Evolutionary conservation across 2,329 filamentous ascomycete species (phyloP).

Genomic region (Chaetomium sp.): DNA sequence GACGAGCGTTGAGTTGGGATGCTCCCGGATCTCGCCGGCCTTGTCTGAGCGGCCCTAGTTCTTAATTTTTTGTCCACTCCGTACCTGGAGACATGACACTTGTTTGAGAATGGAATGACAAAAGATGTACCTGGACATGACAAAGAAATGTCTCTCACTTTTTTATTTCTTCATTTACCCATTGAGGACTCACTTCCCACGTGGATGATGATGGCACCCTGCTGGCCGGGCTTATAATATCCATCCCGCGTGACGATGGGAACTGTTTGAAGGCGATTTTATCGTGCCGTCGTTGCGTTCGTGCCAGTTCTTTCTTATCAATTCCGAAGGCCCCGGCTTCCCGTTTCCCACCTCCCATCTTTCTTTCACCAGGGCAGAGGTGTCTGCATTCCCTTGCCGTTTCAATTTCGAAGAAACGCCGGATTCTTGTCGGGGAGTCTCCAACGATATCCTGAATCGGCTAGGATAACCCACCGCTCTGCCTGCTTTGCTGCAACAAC

Average conservation of each 20-base stretch:
- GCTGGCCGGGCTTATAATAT: background rate
- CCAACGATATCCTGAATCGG: background rate
- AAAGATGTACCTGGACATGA: constrained; percentile 2
- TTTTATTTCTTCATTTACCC: background rate
- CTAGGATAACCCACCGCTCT: background rate
- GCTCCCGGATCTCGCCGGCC: constrained; percentile 1
- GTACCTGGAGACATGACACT: background rate
- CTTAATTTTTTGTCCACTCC: no score
- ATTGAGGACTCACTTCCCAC: background rate
- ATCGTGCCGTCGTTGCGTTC: constrained; percentile 1
- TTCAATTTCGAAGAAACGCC: background rate
- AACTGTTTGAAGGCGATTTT: background rate
- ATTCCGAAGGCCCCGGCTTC: background rate
- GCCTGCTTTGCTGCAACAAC: background rate
- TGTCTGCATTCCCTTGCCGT: background rate
- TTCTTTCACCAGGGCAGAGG: no score
- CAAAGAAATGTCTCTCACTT: background rate
- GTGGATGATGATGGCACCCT: no score
- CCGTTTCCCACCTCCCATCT: no score
- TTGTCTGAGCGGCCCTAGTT: background rate
- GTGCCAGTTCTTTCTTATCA: background rate
- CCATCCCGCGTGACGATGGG: background rate
- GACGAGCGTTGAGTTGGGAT: background rate
- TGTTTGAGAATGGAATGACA: background rate
- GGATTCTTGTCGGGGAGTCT: background rate